Percentiles rank a stretch among this genome's conserved stretches.
These are phyloP conservation scores for Primulina huaijiensis DNA, from an alignment of 257 asterid genomes.

Conservation along the genomic window DNA sequence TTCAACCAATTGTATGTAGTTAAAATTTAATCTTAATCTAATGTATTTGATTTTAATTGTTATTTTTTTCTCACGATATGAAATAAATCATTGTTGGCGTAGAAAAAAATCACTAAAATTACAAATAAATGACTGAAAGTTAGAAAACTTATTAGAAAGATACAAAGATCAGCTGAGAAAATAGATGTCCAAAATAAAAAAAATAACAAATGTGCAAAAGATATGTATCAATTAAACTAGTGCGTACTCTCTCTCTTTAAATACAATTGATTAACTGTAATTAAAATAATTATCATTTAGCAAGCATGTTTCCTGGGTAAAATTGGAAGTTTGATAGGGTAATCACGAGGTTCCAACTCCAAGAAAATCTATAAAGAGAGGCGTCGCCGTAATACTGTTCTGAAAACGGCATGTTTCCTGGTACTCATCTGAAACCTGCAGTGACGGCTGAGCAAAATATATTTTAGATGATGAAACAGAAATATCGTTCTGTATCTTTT, in stretches of 20 bases:
- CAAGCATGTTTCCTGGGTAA: background rate
- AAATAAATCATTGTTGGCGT: no score
- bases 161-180: no score
- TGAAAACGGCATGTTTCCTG: background rate
- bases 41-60: no score
- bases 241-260: background rate
- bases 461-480: constrained; percentile 22
- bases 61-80: no score
- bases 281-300: background rate
- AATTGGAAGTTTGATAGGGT: background rate
- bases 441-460: constrained; percentile 16
- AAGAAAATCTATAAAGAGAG: constrained; percentile 45
- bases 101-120: no score
- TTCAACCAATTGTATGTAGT: no score
- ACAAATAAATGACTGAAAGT: no score
- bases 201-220: no score
- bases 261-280: background rate
- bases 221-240: no score
- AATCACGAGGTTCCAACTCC: constrained; percentile 41
- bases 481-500: constrained; percentile 17
- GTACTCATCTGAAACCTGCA: background rate
- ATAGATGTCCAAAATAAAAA: no score
- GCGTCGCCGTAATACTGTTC: constrained; percentile 12
- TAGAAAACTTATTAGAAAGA: no score
- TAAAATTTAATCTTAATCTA: no score